Evolutionary conservation across 2,329 filamentous ascomycete species (phyloP).

Genomic region (Hypocreales sp.): DNA sequence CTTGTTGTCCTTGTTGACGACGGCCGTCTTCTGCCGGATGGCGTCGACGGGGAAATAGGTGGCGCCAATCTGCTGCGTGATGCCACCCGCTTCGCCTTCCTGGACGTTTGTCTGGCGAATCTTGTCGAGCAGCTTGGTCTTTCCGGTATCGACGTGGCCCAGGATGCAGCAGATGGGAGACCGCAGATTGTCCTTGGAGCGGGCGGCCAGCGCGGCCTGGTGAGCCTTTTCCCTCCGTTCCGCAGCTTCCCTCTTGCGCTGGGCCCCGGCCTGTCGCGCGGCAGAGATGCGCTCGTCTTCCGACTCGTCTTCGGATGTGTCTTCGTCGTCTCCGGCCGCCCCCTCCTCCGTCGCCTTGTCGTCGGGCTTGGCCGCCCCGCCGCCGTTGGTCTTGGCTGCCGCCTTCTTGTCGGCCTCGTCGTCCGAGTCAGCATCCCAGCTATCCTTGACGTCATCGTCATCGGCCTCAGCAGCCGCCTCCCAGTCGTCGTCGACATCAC

Average conservation of each 20-base stretch:
- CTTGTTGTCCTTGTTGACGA: conserved; percentile 77
- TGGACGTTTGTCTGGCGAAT: conserved; percentile 97
- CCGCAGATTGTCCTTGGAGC: conserved; percentile 85
- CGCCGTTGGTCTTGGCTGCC: conserved; percentile 10
- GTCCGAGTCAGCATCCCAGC: conserved; percentile 80
- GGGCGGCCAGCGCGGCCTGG: conserved; percentile 78
- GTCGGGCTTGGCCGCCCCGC: conserved; percentile 24
- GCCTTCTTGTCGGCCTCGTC: conserved; percentile 41
- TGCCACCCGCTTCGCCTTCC: conserved; percentile 97
- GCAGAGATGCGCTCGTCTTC: conserved; percentile 65
- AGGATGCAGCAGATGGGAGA: conserved; percentile 99
- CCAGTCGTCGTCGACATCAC: conserved; percentile 70
- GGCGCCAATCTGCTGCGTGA: conserved; percentile 98
- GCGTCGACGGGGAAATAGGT: conserved; percentile 97
- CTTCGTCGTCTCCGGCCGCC: conserved; percentile 13
- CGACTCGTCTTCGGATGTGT: conserved; percentile 33
- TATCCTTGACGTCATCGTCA: conserved; percentile 73
- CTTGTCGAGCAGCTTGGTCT: conserved; percentile 98
- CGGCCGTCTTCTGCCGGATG: conserved; percentile 78
- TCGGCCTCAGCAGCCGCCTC: conserved; percentile 62
- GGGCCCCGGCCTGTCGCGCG: conserved; percentile 53
- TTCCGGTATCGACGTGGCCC: conserved; percentile 98
- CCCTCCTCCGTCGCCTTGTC: too few species aligned
- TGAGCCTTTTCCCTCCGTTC: conserved; percentile 80
- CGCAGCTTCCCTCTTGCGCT: conserved; percentile 76